Evolutionary conservation across 2,329 filamentous ascomycete species (phyloP).

Genomic region (Verruconis gallopava): DNA sequence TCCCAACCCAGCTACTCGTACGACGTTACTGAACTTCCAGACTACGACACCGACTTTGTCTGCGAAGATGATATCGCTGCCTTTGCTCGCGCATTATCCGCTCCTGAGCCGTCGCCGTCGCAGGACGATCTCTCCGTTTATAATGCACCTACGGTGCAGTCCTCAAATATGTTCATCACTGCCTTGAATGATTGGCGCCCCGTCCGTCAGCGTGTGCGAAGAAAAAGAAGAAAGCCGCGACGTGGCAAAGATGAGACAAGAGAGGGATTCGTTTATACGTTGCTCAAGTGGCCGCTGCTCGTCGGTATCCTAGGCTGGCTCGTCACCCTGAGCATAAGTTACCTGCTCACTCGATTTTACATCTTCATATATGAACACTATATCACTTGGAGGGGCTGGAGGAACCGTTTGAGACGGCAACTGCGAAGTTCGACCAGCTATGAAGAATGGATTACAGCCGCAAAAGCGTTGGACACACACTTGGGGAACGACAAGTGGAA

Average conservation of each 20-base stretch:
- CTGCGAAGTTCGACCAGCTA: slow-evolving; percentile 65
- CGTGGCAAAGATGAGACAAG: slow-evolving; percentile 73
- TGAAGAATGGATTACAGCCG: slow-evolving; percentile 68
- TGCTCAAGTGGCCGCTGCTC: slow-evolving; percentile 88
- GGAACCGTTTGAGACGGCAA: slow-evolving; percentile 56
- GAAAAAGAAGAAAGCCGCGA: slow-evolving; percentile 29
- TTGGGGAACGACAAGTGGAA: slow-evolving; percentile 74
- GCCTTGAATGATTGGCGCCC: slow-evolving; percentile 95
- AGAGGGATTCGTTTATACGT: slow-evolving; percentile 78
- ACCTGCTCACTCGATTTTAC: slow-evolving; percentile 73
- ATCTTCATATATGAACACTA: slow-evolving; percentile 88
- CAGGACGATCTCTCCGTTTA: slow-evolving; percentile 39
- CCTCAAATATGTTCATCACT: slow-evolving; percentile 51
- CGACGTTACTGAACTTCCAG: slow-evolving; percentile 51
- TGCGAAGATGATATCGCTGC: slow-evolving; percentile 56
- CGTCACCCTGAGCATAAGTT: slow-evolving; percentile 55
- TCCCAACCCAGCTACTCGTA: not conserved
- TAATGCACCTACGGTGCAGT: not conserved
- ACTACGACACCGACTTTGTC: slow-evolving; percentile 67
- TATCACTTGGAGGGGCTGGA: slow-evolving; percentile 73
- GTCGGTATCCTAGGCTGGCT: slow-evolving; percentile 73
- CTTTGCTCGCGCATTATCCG: slow-evolving; percentile 71
- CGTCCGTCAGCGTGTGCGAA: slow-evolving; percentile 56
- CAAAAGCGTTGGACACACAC: slow-evolving; percentile 65
- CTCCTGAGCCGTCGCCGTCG: slow-evolving; percentile 60